These are phyloP conservation scores for Cystobasidium tubakii DNA, from an alignment of 768 basidiomycete species.

Conservation along the genomic window DNA sequence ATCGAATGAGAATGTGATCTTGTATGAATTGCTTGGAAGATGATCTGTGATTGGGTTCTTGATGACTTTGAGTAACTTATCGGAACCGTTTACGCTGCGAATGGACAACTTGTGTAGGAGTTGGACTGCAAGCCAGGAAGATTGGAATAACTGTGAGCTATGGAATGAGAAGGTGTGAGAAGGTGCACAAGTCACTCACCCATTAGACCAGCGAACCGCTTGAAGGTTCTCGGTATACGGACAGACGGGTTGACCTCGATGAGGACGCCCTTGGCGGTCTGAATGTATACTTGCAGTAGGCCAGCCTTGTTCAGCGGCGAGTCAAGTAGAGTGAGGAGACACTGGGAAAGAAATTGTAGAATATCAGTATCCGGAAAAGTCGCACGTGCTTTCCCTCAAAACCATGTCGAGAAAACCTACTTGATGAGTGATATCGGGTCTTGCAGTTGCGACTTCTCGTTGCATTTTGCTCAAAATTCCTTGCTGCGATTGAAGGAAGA, in stretches of 20 bases:
- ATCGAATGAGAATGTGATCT: slow-evolving; percentile 93
- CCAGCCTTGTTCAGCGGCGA: slow-evolving; percentile 98
- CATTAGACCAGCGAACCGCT: slow-evolving; percentile 97
- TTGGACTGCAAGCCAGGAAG: slow-evolving; percentile 62
- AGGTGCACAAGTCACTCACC: slow-evolving; percentile 55
- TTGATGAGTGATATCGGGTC: slow-evolving; percentile 98
- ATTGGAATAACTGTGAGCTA: too few relatives aligned
- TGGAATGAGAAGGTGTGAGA: neutral
- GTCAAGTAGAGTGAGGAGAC: slow-evolving; percentile 88
- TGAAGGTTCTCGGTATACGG: slow-evolving; percentile 95
- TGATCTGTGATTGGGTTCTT: slow-evolving; percentile 96
- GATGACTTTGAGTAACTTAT: slow-evolving; percentile 94
- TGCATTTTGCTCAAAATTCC: slow-evolving; percentile 96
- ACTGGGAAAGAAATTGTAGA: slow-evolving; percentile 54
- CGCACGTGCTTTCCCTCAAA: neutral
- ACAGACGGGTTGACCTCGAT: slow-evolving; percentile 99
- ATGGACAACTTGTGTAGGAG: slow-evolving; percentile 92
- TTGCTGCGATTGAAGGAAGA: slow-evolving; percentile 52
- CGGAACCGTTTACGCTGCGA: slow-evolving; percentile 89
- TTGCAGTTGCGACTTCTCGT: slow-evolving; percentile 95
- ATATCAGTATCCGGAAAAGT: neutral
- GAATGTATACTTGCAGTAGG: slow-evolving; percentile 91
- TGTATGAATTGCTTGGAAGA: slow-evolving; percentile 87
- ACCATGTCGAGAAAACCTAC: slow-evolving; percentile 52
- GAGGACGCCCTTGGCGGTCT: slow-evolving; percentile 88